These are phyloP conservation scores for Sphagnum tenellum DNA, from an alignment of 225 moss, liverwort and hornwort species.

Conservation along the genomic window DNA sequence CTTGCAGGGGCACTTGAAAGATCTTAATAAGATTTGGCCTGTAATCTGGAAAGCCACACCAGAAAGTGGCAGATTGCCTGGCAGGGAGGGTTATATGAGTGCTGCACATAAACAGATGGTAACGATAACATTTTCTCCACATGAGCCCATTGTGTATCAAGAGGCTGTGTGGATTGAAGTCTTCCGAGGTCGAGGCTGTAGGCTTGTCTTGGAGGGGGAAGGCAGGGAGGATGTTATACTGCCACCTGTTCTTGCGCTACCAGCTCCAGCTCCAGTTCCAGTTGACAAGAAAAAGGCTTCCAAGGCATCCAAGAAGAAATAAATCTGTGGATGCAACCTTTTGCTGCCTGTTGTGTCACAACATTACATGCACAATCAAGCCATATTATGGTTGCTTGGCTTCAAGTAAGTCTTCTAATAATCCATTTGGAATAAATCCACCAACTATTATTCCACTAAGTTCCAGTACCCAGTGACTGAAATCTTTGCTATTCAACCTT, in stretches of 20 bases:
- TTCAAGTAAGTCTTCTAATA: too few species aligned
- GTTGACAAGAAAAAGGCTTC: too few species aligned
- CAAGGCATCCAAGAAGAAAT: too few species aligned
- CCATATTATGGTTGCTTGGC: too few species aligned
- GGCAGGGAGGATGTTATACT: conserved; percentile 4
- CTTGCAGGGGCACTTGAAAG: conserved; percentile 20
- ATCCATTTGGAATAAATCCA: too few species aligned
- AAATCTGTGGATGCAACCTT: too few species aligned
- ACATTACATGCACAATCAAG: too few species aligned
- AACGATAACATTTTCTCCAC: conserved; percentile 33
- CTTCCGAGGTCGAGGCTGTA: conserved; percentile 21
- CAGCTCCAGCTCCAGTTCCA: background rate
- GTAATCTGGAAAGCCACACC: conserved; percentile 47
- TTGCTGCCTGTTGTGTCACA: too few species aligned
- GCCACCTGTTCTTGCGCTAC: background rate
- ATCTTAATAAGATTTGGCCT: conserved; percentile 35
- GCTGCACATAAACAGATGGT: conserved; percentile 23
- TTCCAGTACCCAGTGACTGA: too few species aligned
- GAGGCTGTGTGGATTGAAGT: conserved; percentile 34
- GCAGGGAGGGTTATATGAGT: conserved; percentile 29
- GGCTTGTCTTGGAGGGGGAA: conserved; percentile 29
- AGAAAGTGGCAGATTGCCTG: conserved; percentile 15
- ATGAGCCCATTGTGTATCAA: conserved; percentile 21
- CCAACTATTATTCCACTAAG: too few species aligned
- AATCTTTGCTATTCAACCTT: too few species aligned